Evolutionary conservation across 2,329 filamentous ascomycete genomes (phyloP).

Genomic region (Penicillium sp.): DNA sequence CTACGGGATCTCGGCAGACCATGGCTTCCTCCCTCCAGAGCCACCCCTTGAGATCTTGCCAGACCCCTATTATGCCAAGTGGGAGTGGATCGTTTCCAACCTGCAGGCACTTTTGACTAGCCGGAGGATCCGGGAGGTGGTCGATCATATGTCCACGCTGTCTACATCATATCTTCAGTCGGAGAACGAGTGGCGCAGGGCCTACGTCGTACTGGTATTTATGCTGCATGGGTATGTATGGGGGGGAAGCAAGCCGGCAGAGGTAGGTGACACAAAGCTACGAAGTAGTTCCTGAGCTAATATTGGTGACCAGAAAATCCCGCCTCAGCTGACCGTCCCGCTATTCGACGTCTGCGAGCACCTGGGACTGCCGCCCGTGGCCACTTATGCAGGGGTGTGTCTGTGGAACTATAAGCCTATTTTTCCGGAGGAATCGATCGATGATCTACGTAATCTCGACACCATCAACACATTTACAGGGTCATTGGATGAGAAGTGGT

Average conservation of each 20-base stretch:
- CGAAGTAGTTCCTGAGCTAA: no score
- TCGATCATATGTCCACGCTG: no score
- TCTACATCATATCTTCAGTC: conserved; percentile 64
- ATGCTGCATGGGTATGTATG: conserved; percentile 81
- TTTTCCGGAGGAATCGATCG: conserved; percentile 70
- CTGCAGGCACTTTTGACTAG: conserved; percentile 79
- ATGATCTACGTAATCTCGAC: conserved; percentile 76
- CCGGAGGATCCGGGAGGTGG: no score
- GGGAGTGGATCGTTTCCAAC: conserved; percentile 79
- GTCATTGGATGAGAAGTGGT: conserved; percentile 94
- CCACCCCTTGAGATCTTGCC: conserved; percentile 71
- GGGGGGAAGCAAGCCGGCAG: conserved; percentile 66
- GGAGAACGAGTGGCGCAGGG: conserved; percentile 82
- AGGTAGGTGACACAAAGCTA: no score
- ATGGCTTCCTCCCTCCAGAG: conserved; percentile 80
- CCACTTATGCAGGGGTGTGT: conserved; percentile 83
- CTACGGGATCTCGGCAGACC: conserved; percentile 57
- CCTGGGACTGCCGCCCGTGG: conserved; percentile 81
- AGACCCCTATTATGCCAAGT: conserved; percentile 86
- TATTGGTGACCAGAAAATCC: no score
- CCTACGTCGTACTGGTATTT: conserved; percentile 70
- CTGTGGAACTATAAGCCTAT: conserved; percentile 96
- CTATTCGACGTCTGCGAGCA: conserved; percentile 66
- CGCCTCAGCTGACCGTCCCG: conserved; percentile 72
- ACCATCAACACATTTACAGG: conserved; percentile 87